Evolutionary conservation across 345 rosid genomes (phyloP).

Genomic region (Eucalyptus sideroxylon): DNA sequence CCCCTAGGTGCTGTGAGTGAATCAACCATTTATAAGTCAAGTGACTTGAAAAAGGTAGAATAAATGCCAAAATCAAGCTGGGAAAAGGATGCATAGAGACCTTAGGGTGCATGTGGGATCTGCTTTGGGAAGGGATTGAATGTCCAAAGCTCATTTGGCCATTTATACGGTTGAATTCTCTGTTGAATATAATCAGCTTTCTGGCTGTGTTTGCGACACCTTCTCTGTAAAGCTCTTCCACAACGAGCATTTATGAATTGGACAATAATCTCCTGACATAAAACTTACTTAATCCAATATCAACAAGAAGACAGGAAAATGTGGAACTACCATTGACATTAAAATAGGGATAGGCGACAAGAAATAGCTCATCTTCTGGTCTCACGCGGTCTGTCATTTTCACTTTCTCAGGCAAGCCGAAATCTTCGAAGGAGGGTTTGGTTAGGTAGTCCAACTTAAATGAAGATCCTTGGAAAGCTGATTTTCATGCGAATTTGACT

Average conservation of each 20-base stretch:
- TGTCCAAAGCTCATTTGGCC: too few species aligned
- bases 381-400: constrained; percentile 77
- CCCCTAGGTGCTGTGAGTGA: too few species aligned
- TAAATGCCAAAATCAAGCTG: background rate
- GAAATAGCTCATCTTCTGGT: constrained; percentile 63
- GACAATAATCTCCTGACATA: background rate
- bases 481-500: constrained; percentile 55
- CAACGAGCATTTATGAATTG: constrained; percentile 81
- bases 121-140: constrained; percentile 2
- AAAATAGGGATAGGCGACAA: constrained; percentile 85
- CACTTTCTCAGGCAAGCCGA: constrained; percentile 64
- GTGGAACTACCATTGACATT: constrained; percentile 64
- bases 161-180: constrained; percentile 51
- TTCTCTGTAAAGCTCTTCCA: constrained; percentile 92
- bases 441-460: constrained; percentile 84
- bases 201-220: constrained; percentile 49
- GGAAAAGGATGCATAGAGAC: constrained; percentile 88
- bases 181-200: constrained; percentile 71
- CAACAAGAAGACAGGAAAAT: background rate
- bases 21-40: too few species aligned
- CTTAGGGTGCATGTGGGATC: constrained; percentile 4
- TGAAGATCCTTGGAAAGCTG: constrained; percentile 66
- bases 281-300: background rate
- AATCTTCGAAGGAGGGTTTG: constrained; percentile 83
- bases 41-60: too few species aligned